Base-by-base conservation (phyloP, 2,329 filamentous ascomycete genomes). In the Chlorencoelia australis region DNA sequence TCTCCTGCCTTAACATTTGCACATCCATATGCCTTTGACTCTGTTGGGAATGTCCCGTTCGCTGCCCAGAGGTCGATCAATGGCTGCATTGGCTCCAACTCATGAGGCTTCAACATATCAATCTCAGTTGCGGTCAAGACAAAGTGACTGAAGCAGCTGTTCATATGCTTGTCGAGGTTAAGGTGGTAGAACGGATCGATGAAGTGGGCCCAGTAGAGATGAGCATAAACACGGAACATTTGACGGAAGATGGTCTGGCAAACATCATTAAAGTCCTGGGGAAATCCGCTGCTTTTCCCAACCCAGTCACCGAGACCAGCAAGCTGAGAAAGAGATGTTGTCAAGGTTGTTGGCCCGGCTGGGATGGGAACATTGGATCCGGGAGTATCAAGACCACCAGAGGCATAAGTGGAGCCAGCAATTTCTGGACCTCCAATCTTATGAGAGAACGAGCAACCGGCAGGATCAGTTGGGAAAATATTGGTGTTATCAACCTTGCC, bases 221-320 rank as follows among this genome's bases (percentile, higher is more conserved):
- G 91, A 31, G 91, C 82, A 57, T 98, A 98, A 50, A 95, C 89
- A 41, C 91, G 83, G 70, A 98, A 96, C 82, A 98, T 96, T 64
- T 95, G 91, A 52, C 88, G 82, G 67, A 95, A 89, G 54, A 95
- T 91, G 47, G 81, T 81, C 67, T 93, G 87, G 67, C 89, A 91
- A 50, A 94, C 87, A 43, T 81, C 76, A 51, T 89, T 71, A 60
- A 95, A 96, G 48, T 85, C 83, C 46, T 82, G 76, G 2, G 91
- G 91, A 61, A 98, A 98, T 4, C 89, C 89, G 42, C 84, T 91
- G 30, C 83, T 75, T 65, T 93, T 94, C 53, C 91, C 91, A 39
- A 94, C 71, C 84, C 87, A 96, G 42, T 79, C 75, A 28, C 75
- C 67, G 4, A 66, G 63, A 43, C 68, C 78, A 27, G 73, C 66